Conservation (phyloP, 306 rosid species). For the Casuarina glauca region DNA sequence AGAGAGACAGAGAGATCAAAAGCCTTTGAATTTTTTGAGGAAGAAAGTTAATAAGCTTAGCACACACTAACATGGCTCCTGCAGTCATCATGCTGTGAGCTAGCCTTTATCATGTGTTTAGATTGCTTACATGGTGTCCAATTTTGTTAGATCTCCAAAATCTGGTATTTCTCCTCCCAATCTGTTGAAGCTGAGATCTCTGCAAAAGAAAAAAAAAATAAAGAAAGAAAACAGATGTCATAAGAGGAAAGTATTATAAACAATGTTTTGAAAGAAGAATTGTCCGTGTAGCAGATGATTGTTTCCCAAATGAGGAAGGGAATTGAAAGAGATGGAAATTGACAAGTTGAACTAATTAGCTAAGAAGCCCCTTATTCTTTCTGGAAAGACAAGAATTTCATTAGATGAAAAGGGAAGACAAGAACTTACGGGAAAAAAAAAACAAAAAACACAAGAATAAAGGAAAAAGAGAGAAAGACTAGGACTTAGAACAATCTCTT, state of each 20-base stretch:
- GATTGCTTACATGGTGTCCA: constrained; percentile 31
- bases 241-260: not conserved
- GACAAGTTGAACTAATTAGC: no score
- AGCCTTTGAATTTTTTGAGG: not conserved
- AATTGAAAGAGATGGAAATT: not conserved
- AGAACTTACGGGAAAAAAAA: no score
- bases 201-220: not conserved
- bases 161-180: constrained; percentile 28
- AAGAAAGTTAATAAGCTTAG: not conserved
- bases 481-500: no score
- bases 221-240: not conserved
- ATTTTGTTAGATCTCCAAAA: not conserved
- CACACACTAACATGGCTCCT: not conserved
- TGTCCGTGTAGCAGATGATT: not conserved
- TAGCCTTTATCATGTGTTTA: not conserved
- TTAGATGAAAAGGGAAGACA: no score
- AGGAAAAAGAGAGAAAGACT: no score
- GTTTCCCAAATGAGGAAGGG: not conserved
- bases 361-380: no score
- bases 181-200: constrained; percentile 39
- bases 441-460: no score
- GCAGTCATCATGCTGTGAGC: not conserved
- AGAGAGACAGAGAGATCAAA: not conserved
- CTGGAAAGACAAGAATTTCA: no score
- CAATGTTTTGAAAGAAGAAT: not conserved